phyloP scores from a whole-genome alignment of 768 basidiomycete species.

The Xerocomus spinulosus region DNA sequence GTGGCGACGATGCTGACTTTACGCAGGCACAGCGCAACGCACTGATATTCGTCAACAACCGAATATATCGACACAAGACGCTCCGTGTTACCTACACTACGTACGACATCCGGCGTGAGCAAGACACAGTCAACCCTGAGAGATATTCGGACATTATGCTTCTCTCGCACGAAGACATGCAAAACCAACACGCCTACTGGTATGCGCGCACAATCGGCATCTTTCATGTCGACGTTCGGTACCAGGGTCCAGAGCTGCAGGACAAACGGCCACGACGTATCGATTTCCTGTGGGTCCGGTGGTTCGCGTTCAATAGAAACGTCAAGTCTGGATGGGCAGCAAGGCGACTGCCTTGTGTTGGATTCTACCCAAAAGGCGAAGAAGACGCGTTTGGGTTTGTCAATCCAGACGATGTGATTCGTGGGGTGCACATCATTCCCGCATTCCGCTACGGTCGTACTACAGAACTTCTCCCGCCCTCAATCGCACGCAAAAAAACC shows the following conservation, averaged over 20 bases:
- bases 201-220: constrained; percentile 21
- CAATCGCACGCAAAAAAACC: not conserved
- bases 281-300: constrained; percentile 1
- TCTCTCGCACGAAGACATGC: constrained; percentile 21
- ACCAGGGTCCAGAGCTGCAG: not conserved
- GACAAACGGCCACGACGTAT: not conserved
- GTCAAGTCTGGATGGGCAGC: not conserved
- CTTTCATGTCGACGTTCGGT: not conserved
- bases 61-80: constrained; percentile 25
- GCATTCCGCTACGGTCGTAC: not conserved
- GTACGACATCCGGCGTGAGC: constrained; percentile 23
- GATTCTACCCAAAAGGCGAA: not conserved
- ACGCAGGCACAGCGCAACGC: not conserved
- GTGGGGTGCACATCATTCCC: not conserved
- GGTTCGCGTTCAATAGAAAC: not conserved
- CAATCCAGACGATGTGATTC: not conserved
- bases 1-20: not conserved
- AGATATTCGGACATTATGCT: constrained; percentile 38
- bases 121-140: constrained; percentile 39
- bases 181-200: constrained; percentile 39
- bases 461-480: not conserved
- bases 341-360: not conserved
- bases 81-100: constrained; percentile 29
- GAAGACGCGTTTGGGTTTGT: not conserved
- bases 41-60: constrained; percentile 15